Base-by-base conservation (phyloP, 73 alveolate species). In the Urostyla sp. region DNA sequence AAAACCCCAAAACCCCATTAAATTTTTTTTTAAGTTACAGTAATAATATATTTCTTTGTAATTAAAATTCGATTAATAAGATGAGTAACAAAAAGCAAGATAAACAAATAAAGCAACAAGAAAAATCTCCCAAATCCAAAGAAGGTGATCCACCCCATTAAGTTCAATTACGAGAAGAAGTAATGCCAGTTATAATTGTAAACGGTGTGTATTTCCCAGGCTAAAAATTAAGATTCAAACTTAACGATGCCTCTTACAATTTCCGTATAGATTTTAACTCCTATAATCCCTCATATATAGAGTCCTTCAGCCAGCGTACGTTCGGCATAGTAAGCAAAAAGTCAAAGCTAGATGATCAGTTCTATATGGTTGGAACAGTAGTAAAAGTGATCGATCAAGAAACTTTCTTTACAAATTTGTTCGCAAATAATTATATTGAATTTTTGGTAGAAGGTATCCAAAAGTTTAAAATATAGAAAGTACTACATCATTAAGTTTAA, bases 141-240 rank as follows among this genome's bases (percentile, higher is more conserved):
- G n/a, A n/a, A n/a, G n/a, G n/a, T n/a, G n/a, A n/a, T n/a, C n/a
- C n/a, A n/a, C n/a, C n/a, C n/a, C n/a, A n/a, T n/a, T n/a, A 4
- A 1, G 61, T 63, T 11, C 67, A 20, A 28, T 46, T 44, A 18
- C 21, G 69, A 34, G 69, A 73, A 52, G 85, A 26, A 31, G 53
- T 74, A 23, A 73, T 81, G 15, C 90, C 90, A 43, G 90, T 80
- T 0, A 30, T 66, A 36, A 40, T 66, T 1, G 78, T 66, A 32
- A 67, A 80, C 26, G 90, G 90, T 1, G 92, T 83, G 16, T 83
- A 83, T 40, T 83, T 51, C 35, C 92, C 87, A 21, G 40, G 87
- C 13, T 73, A 83, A 43, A 72, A 80, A 32, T 44, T 83, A 4
- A 53, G 92, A 30, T 55, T 83, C 53, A 83, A 83, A 46, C 54